These are phyloP conservation scores for Colletotrichum echinochloae DNA, from an alignment of 2,329 filamentous ascomycete species.

Conservation along the genomic window DNA sequence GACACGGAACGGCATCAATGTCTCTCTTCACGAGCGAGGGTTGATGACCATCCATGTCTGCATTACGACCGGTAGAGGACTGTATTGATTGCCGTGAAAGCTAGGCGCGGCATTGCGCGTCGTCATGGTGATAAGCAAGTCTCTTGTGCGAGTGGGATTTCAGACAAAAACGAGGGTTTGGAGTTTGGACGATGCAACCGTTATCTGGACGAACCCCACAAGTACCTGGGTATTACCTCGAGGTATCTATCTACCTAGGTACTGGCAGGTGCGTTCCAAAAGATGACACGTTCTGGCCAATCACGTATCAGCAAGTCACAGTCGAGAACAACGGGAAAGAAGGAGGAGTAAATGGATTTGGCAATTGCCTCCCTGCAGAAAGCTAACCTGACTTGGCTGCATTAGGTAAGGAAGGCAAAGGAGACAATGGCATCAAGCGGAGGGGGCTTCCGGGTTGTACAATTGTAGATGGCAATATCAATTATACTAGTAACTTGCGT, in stretches of 20 bases:
- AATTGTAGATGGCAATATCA: too few relatives aligned
- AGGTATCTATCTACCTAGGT: too few relatives aligned
- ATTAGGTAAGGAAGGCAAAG: neutral
- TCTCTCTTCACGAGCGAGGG: neutral
- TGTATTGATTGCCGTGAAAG: neutral
- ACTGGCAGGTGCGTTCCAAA: neutral
- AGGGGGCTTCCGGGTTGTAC: too few relatives aligned
- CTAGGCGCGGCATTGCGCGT: neutral
- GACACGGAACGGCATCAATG: conserved; percentile 1
- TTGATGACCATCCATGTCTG: neutral
- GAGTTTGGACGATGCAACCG: neutral
- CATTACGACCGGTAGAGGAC: neutral
- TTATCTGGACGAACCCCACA: neutral
- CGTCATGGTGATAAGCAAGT: neutral
- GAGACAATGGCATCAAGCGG: conserved; percentile 7
- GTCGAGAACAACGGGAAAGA: neutral
- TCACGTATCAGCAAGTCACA: neutral
- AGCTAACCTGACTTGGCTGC: neutral
- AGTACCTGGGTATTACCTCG: too few relatives aligned
- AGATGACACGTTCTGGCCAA: neutral
- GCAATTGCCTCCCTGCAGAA: conserved; percentile 5
- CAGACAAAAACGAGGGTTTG: neutral
- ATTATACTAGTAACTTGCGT: too few relatives aligned
- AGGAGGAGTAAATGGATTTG: neutral
- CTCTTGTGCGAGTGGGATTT: neutral